Conservation (phyloP, 2,329 filamentous ascomycete species). For the Ceratocystiopsis minuta region DNA sequence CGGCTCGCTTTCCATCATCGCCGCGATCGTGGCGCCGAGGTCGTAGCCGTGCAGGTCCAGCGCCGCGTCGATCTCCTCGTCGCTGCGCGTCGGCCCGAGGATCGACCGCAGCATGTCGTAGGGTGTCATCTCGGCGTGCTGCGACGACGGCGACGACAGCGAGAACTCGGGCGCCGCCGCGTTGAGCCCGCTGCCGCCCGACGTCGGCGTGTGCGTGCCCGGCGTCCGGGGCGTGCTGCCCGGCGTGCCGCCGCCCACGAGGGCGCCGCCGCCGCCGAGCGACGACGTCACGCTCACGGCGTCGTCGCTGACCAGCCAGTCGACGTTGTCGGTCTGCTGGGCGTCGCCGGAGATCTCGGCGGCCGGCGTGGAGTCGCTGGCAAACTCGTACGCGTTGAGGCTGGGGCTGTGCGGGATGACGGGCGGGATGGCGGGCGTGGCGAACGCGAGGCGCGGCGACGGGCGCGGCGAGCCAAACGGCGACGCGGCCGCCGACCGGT, state of each 20-base stretch:
- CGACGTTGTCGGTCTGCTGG: constrained; percentile 82
- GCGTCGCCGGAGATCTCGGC: constrained; percentile 75
- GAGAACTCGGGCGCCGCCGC: constrained; percentile 66
- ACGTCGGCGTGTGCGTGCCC: constrained; percentile 53
- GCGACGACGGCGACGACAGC: constrained; percentile 21
- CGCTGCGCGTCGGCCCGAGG: constrained; percentile 68
- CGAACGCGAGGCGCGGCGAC: constrained; percentile 77
- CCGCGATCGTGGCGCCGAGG: constrained; percentile 74
- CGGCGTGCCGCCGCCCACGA: constrained; percentile 23
- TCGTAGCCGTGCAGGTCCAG: constrained; percentile 83
- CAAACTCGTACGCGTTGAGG: constrained; percentile 87
- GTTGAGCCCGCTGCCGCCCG: constrained; percentile 49
- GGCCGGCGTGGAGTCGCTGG: constrained; percentile 60
- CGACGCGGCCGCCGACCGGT: constrained; percentile 57
- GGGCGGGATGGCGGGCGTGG: constrained; percentile 71
- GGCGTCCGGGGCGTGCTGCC: constrained; percentile 28
- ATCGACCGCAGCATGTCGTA: constrained; percentile 97
- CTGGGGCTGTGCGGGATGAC: constrained; percentile 85
- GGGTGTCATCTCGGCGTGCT: constrained; percentile 82
- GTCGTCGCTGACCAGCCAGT: constrained; percentile 90
- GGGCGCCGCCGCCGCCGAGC: constrained; percentile 43
- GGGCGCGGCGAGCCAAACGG: constrained; percentile 89
- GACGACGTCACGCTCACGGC: constrained; percentile 65
- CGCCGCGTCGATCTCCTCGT: constrained; percentile 88
- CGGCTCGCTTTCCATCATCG: constrained; percentile 67